Evolutionary conservation across 192 early-diverging fungal genomes (phyloP), one percentile per base, ranked within the genome.

Genomic region (Gryganskiella cystojenkinii): DNA sequence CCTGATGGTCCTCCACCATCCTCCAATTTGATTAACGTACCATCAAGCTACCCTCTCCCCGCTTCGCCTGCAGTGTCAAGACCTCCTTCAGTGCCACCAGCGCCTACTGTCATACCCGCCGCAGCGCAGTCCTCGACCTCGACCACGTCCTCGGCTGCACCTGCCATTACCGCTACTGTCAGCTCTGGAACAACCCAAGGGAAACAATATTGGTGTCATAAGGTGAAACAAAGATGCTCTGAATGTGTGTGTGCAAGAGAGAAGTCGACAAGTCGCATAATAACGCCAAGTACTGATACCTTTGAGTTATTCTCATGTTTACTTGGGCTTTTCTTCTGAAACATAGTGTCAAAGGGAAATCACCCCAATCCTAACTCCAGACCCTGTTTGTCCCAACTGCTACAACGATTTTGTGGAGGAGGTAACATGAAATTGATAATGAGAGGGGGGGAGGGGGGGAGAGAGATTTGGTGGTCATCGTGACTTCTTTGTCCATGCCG

Each of bases 371-470:
- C 86, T 93, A 88, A 91, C 89, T 9, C 90, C 91, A 4, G 85
- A 90, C 49, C 95, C 92, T n/a, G 89, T 90, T 44, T 96, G 95
- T 61, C 92, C 92, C 19, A 72, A 56, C 31, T 96, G 95, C 64
- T 80, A 89, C 64, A 79, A 83, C 49, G 88, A 92, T 61, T 96
- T 96, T 75, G 93, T 96, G n/a, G 93, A 96, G 82, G 86, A 94
- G 84, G 91, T 93, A 83, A 64, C 71, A 14, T 28, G 5, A n/a
- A 22, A 24, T 3, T n/a, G n/a, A n/a, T n/a, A n/a, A n/a, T n/a
- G n/a, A n/a, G n/a, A n/a, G n/a, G n/a, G n/a, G n/a, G n/a, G n/a
- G n/a, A n/a, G n/a, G n/a, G n/a, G n/a, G n/a, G n/a, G n/a, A n/a
- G n/a, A n/a, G n/a, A n/a, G n/a, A n/a, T n/a, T n/a, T n/a, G n/a